These are phyloP conservation scores for Backusella sp. DNA, from an alignment of 192 early-diverging fungal genomes.

Conservation along the genomic window DNA sequence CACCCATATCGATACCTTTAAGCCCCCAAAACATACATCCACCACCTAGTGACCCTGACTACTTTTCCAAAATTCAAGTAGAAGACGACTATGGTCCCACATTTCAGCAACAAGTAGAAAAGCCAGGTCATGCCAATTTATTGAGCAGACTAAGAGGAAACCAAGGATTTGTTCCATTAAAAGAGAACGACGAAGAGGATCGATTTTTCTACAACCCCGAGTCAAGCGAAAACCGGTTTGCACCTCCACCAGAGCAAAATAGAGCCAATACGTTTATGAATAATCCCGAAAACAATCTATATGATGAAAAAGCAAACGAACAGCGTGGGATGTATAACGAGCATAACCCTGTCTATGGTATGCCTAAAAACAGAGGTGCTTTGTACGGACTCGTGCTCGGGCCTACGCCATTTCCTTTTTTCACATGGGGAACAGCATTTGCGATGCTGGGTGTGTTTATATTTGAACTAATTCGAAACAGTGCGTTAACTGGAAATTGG, in stretches of 20 bases:
- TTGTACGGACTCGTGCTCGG: background rate
- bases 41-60: background rate
- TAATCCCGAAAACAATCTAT: background rate
- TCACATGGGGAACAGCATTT: background rate
- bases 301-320: background rate
- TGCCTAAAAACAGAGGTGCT: background rate
- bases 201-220: background rate
- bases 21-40: background rate
- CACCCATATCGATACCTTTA: background rate
- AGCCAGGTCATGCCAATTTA: background rate
- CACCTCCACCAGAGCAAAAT: background rate
- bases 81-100: background rate
- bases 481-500: slow-evolving; percentile 10
- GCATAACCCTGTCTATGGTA: background rate
- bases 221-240: background rate
- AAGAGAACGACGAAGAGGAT: background rate
- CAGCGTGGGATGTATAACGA: background rate
- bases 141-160: background rate
- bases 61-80: background rate
- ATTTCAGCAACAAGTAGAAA: background rate
- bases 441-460: background rate
- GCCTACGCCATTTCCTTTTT: background rate
- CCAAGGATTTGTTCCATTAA: slow-evolving; percentile 3
- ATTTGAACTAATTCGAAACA: background rate
- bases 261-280: background rate